Evolutionary conservation across 148 eudicot genomes (phyloP).

Genomic region (Salicornia ramosissima): DNA sequence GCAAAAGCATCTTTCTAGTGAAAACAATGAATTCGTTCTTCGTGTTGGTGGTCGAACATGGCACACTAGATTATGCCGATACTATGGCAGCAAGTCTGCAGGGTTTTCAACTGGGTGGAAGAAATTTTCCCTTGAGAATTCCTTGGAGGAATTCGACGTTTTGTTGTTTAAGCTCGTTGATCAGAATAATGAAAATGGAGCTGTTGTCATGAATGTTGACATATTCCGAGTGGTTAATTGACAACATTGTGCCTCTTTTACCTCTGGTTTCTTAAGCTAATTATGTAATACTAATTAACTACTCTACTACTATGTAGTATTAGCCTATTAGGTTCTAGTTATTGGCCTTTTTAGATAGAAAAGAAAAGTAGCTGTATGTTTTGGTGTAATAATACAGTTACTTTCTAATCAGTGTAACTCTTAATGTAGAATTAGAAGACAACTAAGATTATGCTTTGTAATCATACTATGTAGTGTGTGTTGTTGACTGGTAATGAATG

Average conservation of each 20-base stretch:
- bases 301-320: no score
- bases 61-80: neutral
- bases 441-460: no score
- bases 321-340: neutral
- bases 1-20: neutral
- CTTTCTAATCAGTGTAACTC: no score
- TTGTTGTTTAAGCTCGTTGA: neutral
- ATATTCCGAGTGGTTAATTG: slow-evolving; percentile 3
- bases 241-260: neutral
- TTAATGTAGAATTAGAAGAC: no score
- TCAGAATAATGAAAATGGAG: neutral
- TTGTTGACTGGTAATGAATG: no score
- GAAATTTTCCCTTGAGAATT: slow-evolving; percentile 10
- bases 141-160: slow-evolving; percentile 1
- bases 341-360: neutral
- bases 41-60: neutral
- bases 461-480: no score
- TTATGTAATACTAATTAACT: no score
- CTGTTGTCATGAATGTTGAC: slow-evolving; percentile 5
- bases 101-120: slow-evolving; percentile 10
- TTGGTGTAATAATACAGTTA: no score
- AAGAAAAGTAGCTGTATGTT: neutral
- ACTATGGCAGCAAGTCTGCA: neutral
- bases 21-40: slow-evolving; percentile 3
- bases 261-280: neutral